Percentiles rank a stretch among this genome's conserved stretches.
Evolutionary conservation across 805 yeast species (phyloP).

Genomic region (Saccharomycopsis selenospora): DNA sequence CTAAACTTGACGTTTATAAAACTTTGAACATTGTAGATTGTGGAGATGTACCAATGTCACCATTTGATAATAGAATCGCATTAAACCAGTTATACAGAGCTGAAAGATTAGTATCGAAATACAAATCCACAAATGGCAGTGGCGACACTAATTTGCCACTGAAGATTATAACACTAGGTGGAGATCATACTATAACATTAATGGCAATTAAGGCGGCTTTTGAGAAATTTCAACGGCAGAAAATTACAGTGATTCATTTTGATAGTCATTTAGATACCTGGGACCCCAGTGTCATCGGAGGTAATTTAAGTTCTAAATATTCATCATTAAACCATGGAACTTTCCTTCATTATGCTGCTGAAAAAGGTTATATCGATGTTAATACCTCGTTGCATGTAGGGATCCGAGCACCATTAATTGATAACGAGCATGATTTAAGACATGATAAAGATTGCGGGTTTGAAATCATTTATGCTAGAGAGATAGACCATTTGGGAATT

Average conservation of each 20-base stretch:
- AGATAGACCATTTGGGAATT: slow-evolving; percentile 60
- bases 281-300: slow-evolving; percentile 55
- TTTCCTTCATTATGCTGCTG: slow-evolving; percentile 54
- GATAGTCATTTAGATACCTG: slow-evolving; percentile 84
- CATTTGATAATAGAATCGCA: slow-evolving; percentile 60
- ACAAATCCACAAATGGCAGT: slow-evolving; percentile 21
- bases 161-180: slow-evolving; percentile 66
- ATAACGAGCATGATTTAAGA: slow-evolving; percentile 45
- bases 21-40: slow-evolving; percentile 45
- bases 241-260: slow-evolving; percentile 67
- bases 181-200: slow-evolving; percentile 72
- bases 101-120: slow-evolving; percentile 42
- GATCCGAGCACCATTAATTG: slow-evolving; percentile 63
- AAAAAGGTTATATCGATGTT: slow-evolving; percentile 56
- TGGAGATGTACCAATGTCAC: slow-evolving; percentile 62
- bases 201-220: slow-evolving; percentile 39
- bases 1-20: slow-evolving; percentile 4
- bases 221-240: slow-evolving; percentile 52
- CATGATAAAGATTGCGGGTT: slow-evolving; percentile 69
- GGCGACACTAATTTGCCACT: slow-evolving; percentile 36
- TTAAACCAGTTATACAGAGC: slow-evolving; percentile 53
- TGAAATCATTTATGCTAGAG: slow-evolving; percentile 63
- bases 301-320: slow-evolving; percentile 46
- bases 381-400: slow-evolving; percentile 67
- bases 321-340: slow-evolving; percentile 74